These are phyloP conservation scores for Boletus subparvulus DNA, from an alignment of 768 basidiomycete species.

Conservation along the genomic window DNA sequence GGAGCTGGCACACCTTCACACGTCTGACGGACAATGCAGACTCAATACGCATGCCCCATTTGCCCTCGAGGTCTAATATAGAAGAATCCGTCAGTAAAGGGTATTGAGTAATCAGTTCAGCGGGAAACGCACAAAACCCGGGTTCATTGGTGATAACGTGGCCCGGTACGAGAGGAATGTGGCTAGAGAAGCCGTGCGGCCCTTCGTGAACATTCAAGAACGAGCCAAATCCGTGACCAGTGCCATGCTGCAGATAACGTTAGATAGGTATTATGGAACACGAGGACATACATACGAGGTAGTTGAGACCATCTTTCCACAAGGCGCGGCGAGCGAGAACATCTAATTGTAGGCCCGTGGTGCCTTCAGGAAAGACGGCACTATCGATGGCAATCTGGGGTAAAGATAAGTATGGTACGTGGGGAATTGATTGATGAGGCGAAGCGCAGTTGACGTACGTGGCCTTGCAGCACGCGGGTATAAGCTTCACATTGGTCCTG, in stretches of 20 bases:
- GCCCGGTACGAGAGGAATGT: constrained; percentile 72
- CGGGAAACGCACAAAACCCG: constrained; percentile 70
- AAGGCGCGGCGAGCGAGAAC: constrained; percentile 86
- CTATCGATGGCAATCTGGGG: constrained; percentile 85
- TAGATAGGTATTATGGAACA: constrained; percentile 9
- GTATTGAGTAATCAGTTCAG: constrained; percentile 10
- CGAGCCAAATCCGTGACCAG: constrained; percentile 87
- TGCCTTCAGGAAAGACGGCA: constrained; percentile 88
- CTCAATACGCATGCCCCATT: constrained; percentile 92
- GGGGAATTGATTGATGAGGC: constrained; percentile 17
- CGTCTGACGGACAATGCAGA: constrained; percentile 75
- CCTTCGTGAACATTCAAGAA: constrained; percentile 88
- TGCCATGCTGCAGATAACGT: constrained; percentile 66
- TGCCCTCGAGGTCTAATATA: constrained; percentile 63
- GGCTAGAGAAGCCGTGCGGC: constrained; percentile 72
- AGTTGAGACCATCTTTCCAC: constrained; percentile 85
- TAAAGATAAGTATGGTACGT: constrained; percentile 18
- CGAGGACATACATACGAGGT: constrained; percentile 50
- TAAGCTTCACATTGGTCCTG: constrained; percentile 86
- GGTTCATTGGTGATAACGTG: constrained; percentile 95
- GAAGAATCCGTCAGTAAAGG: constrained; percentile 13
- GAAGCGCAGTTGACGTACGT: constrained; percentile 55
- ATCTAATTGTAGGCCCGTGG: constrained; percentile 78
- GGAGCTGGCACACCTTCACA: constrained; percentile 39
- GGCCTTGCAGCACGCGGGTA: constrained; percentile 94